phyloP scores from a whole-genome alignment of 106 monocot species.

The Amphibolis antarctica region DNA sequence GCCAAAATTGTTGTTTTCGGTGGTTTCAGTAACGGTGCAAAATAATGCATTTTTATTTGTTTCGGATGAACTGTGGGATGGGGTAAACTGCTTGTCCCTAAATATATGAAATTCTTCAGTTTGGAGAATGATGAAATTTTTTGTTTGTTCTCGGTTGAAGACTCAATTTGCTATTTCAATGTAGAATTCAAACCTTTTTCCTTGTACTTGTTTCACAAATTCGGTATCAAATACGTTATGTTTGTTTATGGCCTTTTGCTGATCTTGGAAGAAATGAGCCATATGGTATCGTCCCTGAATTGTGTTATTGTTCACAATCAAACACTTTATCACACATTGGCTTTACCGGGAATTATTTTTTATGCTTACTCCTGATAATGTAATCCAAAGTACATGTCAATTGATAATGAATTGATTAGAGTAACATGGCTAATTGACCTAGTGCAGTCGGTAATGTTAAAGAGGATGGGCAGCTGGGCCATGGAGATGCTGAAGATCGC shows the following conservation, averaged over 20 bases:
- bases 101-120: too few relatives aligned
- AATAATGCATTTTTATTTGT: not conserved
- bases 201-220: not conserved
- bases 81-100: too few relatives aligned
- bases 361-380: not conserved
- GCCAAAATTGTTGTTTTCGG: not conserved
- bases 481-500: slow-evolving; percentile 80
- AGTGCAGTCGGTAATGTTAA: slow-evolving; percentile 51
- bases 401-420: not conserved
- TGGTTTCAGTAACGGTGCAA: not conserved
- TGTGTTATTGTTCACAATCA: not conserved
- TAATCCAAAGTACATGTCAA: not conserved
- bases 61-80: too few relatives aligned
- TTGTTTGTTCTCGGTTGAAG: too few relatives aligned
- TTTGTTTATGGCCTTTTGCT: not conserved
- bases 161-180: too few relatives aligned
- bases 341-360: not conserved
- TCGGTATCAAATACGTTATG: not conserved
- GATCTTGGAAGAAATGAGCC: not conserved
- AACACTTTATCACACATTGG: not conserved
- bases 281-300: not conserved
- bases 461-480: slow-evolving; percentile 91
- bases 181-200: not conserved
- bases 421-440: slow-evolving; percentile 1
- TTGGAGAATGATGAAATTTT: too few relatives aligned